Conservation (phyloP, 2,329 filamentous ascomycete species). For the Neocucurbitaria cava region DNA sequence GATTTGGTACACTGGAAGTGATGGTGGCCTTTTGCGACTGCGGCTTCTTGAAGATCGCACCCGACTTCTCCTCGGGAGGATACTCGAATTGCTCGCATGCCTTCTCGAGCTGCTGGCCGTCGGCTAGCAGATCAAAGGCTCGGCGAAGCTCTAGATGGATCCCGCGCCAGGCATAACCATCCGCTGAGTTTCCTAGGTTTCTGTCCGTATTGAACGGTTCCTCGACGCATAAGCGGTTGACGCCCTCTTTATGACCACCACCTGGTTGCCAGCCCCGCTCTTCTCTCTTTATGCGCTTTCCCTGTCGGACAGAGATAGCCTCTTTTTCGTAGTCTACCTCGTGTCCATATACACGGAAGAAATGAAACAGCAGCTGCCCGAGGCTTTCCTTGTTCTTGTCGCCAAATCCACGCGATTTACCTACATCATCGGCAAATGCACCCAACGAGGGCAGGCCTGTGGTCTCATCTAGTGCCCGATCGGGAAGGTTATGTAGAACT, state of each 20-base stretch:
- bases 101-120: constrained; percentile 75
- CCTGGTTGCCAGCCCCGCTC: constrained; percentile 87
- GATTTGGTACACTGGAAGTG: constrained; percentile 55
- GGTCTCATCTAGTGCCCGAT: constrained; percentile 65
- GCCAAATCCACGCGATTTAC: constrained; percentile 76
- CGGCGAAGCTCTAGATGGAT: constrained; percentile 88
- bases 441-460: constrained; percentile 68
- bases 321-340: constrained; percentile 88
- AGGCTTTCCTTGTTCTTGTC: constrained; percentile 79
- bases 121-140: constrained; percentile 82
- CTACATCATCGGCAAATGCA: constrained; percentile 86
- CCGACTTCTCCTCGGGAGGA: constrained; percentile 76
- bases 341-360: constrained; percentile 93
- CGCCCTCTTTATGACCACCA: constrained; percentile 55
- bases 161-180: constrained; percentile 91
- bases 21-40: constrained; percentile 63
- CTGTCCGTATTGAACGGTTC: constrained; percentile 91
- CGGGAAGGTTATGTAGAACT: constrained; percentile 76
- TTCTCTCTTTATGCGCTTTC: constrained; percentile 77
- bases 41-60: constrained; percentile 59
- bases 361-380: constrained; percentile 89
- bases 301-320: constrained; percentile 84
- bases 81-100: constrained; percentile 89
- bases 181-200: constrained; percentile 94
- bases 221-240: constrained; percentile 88